Evolutionary conservation across 2,329 filamentous ascomycete species (phyloP), one percentile per base, ranked within the genome.

Genomic region (Hortaea werneckii): DNA sequence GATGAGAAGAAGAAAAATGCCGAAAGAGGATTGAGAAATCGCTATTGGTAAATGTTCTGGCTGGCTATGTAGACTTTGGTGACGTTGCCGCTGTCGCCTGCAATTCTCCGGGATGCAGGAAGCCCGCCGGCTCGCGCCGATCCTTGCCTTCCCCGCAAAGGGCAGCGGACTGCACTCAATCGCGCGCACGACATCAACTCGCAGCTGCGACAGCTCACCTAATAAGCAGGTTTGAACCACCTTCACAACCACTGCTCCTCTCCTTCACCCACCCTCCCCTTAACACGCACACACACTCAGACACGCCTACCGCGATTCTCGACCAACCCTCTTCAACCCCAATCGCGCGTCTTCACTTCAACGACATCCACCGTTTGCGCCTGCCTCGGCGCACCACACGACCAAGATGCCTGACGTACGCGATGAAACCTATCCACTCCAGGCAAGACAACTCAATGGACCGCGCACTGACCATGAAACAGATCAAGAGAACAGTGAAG

Each of bases 401-500:
- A 35, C n/a, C 40, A 43, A 40, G 45, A 67, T 67, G 65, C 63
- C 64, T 49, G 65, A 67, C 44, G 65, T 67, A 56, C 55, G 62
- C 56, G 13, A 37, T n/a, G n/a, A 30, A 5, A 26, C 3, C 11
- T 20, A 40, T 5, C 5, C 20, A 40, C 37, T n/a, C 11, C 37
- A 3, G 20, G 9, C 9, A 20, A 40, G 13, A 40, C 9, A 8
- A 9, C 8, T 20, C 8, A 40, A 9, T n/a, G 13, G 9, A 35
- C 11, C 9, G 8, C 11, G 37, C 20, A 40, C 37, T 40, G 37
- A 40, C 13, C 2, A 40, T n/a, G 11, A 40, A 29, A 20, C 57
- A 85, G 81, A 70, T 83, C 60, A 85, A 95, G 78, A 81, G 92
- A 62, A 85, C 80, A 63, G 77, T 98, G 69, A 94, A 90, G 78